A percentile compares a stretch with the other conserved stretches of the same genome.
Evolutionary conservation across 2,329 filamentous ascomycete genomes (phyloP).

Genomic region (Scedosporium apiospermum): DNA sequence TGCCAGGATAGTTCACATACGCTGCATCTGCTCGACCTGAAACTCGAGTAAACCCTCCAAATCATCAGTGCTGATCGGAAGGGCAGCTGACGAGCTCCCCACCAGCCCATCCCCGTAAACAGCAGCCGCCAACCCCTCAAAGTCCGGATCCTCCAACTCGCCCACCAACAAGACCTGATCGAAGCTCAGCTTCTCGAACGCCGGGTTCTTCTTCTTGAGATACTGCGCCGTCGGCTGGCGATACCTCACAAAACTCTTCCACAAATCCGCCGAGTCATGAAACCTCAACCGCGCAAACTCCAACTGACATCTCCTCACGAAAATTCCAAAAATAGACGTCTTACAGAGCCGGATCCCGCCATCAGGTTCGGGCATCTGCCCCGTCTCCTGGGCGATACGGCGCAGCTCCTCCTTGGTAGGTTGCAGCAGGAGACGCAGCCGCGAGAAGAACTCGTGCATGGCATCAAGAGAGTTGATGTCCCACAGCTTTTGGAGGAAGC

Average conservation of each 20-base stretch:
- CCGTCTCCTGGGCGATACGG: slow-evolving; percentile 33
- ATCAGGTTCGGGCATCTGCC: slow-evolving; percentile 21
- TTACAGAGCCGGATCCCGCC: slow-evolving; percentile 54
- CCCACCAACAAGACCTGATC: slow-evolving; percentile 44
- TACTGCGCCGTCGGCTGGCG: slow-evolving; percentile 62
- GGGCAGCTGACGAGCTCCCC: slow-evolving; percentile 26
- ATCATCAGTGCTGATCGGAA: slow-evolving; percentile 64
- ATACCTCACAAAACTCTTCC: slow-evolving; percentile 75
- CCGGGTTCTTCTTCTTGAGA: slow-evolving; percentile 53
- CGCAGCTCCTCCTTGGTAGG: slow-evolving; percentile 54
- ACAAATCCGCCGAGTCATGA: slow-evolving; percentile 66
- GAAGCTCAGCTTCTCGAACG: slow-evolving; percentile 46
- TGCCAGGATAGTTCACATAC: slow-evolving; percentile 29
- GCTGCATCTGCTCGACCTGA: slow-evolving; percentile 81
- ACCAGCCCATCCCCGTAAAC: slow-evolving; percentile 44
- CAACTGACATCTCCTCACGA: slow-evolving; percentile 65
- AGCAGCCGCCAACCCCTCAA: slow-evolving; percentile 33
- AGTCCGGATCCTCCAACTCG: slow-evolving; percentile 39
- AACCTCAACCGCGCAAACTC: slow-evolving; percentile 79
- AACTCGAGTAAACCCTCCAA: slow-evolving; percentile 76
- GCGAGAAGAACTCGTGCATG: slow-evolving; percentile 66
- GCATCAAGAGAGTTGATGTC: slow-evolving; percentile 71
- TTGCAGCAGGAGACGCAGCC: slow-evolving; percentile 46
- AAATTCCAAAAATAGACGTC: slow-evolving; percentile 72
- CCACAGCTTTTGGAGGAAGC: slow-evolving; percentile 77